Conservation (phyloP, 768 basidiomycete species). For the Panaeolus papilionaceus region DNA sequence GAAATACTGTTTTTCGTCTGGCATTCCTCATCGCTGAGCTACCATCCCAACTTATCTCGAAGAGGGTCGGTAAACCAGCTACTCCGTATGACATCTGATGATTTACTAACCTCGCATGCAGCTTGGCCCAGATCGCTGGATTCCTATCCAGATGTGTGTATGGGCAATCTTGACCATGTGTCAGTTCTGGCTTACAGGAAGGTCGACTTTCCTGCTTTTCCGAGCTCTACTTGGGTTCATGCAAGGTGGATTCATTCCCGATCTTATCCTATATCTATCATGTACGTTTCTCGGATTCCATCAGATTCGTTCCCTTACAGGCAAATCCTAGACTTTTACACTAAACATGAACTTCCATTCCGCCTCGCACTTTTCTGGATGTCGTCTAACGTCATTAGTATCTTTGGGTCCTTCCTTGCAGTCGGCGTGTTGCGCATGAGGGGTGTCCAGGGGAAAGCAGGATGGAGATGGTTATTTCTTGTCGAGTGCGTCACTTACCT, state of each 20-base stretch:
- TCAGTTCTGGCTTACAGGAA: slow-evolving; percentile 65
- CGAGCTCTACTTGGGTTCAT: slow-evolving; percentile 53
- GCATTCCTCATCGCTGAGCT: slow-evolving; percentile 62
- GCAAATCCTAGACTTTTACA: slow-evolving; percentile 56
- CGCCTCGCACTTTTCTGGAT: slow-evolving; percentile 65
- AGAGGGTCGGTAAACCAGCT: slow-evolving; percentile 45
- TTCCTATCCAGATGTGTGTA: slow-evolving; percentile 61
- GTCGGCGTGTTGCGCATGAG: slow-evolving; percentile 68
- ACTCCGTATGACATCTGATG: neutral
- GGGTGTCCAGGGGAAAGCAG: slow-evolving; percentile 56
- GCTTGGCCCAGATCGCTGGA: slow-evolving; percentile 70
- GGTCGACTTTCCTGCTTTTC: slow-evolving; percentile 53
- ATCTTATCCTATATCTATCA: slow-evolving; percentile 65
- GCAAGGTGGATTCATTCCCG: slow-evolving; percentile 56
- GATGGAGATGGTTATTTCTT: slow-evolving; percentile 69
- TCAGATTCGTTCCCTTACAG: neutral
- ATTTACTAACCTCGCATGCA: slow-evolving; percentile 21
- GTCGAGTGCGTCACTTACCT: slow-evolving; percentile 43
- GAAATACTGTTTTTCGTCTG: slow-evolving; percentile 59
- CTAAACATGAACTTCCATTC: slow-evolving; percentile 61
- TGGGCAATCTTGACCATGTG: slow-evolving; percentile 58
- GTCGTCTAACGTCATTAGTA: slow-evolving; percentile 49
- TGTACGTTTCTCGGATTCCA: slow-evolving; percentile 37
- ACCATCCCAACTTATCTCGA: slow-evolving; percentile 68
- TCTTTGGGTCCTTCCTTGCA: slow-evolving; percentile 61